Evolutionary conservation across 768 basidiomycete genomes (phyloP).

Genomic region (Clitopilus hobsonii): DNA sequence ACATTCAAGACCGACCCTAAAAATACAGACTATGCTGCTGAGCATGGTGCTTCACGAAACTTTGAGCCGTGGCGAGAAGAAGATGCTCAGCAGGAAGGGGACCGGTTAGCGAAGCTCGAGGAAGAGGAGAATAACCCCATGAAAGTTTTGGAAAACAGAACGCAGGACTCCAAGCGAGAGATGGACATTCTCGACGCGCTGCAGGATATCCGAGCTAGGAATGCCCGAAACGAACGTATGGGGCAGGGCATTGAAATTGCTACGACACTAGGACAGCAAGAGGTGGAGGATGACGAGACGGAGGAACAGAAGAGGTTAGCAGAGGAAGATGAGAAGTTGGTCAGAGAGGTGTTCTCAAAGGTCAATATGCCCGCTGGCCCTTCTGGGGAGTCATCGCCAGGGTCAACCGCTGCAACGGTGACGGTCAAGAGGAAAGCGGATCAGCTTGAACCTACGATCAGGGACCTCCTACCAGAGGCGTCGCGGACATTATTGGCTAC

Average conservation of each 20-base stretch:
- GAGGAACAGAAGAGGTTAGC: constrained; percentile 64
- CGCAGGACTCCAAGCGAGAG: constrained; percentile 88
- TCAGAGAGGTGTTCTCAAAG: constrained; percentile 85
- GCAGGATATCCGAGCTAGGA: constrained; percentile 85
- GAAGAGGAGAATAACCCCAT: constrained; percentile 97
- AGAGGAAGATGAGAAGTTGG: constrained; percentile 89
- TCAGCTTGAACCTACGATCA: constrained; percentile 67
- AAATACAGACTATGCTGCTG: constrained; percentile 90
- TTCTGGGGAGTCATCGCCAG: constrained; percentile 9
- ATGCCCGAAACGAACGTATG: constrained; percentile 84
- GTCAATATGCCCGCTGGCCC: constrained; percentile 36
- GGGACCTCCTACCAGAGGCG: constrained; percentile 63
- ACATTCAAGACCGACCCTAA: constrained; percentile 99
- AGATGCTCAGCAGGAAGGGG: constrained; percentile 71
- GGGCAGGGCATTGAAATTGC: constrained; percentile 71
- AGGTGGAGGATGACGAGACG: constrained; percentile 76
- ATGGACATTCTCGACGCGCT: constrained; percentile 98
- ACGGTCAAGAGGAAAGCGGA: constrained; percentile 89
- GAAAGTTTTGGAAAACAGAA: constrained; percentile 93
- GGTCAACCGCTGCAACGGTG: constrained; percentile 33
- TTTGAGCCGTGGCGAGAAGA: constrained; percentile 97
- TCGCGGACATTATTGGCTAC: constrained; percentile 53
- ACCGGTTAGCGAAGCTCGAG: constrained; percentile 79
- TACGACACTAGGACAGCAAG: constrained; percentile 57
- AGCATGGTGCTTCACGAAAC: constrained; percentile 96